phyloP scores from a whole-genome alignment of 1,284 basidiomycete genomes.

The Rhodofomes roseus region DNA sequence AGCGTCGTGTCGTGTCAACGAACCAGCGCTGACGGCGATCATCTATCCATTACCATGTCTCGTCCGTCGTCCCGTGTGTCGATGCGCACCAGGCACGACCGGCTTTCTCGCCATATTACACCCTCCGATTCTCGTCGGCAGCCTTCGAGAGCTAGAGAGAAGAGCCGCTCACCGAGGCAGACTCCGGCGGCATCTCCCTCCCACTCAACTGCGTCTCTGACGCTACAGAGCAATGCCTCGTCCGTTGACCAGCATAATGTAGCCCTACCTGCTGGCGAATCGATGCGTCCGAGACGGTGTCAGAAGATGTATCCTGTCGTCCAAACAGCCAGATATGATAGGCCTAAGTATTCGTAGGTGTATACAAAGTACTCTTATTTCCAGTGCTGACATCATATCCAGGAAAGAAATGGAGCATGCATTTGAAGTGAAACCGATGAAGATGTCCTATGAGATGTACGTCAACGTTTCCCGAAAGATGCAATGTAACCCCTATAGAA shows the following conservation, averaged over 20 bases:
- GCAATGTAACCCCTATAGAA: no score
- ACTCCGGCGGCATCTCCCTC: not conserved
- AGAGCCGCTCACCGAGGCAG: slow-evolving; percentile 1
- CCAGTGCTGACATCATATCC: not conserved
- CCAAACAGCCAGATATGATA: slow-evolving; percentile 16
- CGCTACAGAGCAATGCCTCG: not conserved
- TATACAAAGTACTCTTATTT: not conserved
- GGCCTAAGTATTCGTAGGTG: slow-evolving; percentile 10
- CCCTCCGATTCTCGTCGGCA: slow-evolving; percentile 9
- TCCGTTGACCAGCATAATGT: slow-evolving; percentile 5
- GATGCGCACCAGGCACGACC: slow-evolving; percentile 10
- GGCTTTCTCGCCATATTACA: slow-evolving; percentile 12
- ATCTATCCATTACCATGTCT: slow-evolving; percentile 10
- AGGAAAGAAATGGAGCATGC: not conserved
- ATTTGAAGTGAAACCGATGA: slow-evolving; percentile 12
- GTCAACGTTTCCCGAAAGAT: not conserved
- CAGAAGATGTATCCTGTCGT: slow-evolving; percentile 14
- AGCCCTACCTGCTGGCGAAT: slow-evolving; percentile 6
- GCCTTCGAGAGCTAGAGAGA: slow-evolving; percentile 10
- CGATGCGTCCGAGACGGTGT: not conserved
- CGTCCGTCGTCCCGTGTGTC: slow-evolving; percentile 10
- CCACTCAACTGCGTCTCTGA: not conserved
- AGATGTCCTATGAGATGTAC: slow-evolving; percentile 11
- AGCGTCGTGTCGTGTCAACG: not conserved
- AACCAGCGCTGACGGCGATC: not conserved